A percentile compares a stretch with the other conserved stretches of the same genome.
These are phyloP conservation scores for Cupressus sempervirens DNA, from an alignment of 75 land plant genomes.

Conservation along the genomic window DNA sequence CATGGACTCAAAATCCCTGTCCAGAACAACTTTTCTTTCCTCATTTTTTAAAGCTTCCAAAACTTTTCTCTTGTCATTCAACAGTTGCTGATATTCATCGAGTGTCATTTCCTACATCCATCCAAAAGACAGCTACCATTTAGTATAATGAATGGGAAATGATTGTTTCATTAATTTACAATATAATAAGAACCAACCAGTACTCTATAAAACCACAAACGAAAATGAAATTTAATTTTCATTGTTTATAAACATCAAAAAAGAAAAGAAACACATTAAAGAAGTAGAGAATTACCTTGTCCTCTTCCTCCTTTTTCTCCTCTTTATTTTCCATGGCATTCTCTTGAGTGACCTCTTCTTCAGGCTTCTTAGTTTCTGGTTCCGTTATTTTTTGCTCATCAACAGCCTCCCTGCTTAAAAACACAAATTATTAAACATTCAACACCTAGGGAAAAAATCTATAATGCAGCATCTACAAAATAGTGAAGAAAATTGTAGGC, in stretches of 20 bases:
- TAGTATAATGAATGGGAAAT: not conserved
- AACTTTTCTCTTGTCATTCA: slow-evolving; percentile 77
- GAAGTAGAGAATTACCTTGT: slow-evolving; percentile 52
- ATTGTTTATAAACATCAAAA: not conserved
- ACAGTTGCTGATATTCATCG: slow-evolving; percentile 79
- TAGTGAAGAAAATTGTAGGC: not conserved
- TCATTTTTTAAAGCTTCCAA: slow-evolving; percentile 54
- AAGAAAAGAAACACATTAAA: slow-evolving; percentile 5
- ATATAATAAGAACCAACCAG: not conserved
- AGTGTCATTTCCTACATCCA: slow-evolving; percentile 79
- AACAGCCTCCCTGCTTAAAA: slow-evolving; percentile 24
- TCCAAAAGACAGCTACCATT: not conserved
- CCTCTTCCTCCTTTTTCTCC: slow-evolving; percentile 67
- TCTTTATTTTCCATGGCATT: slow-evolving; percentile 18
- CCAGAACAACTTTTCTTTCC: slow-evolving; percentile 74
- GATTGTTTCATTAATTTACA: not conserved
- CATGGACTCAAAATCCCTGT: slow-evolving; percentile 48
- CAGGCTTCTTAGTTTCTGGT: slow-evolving; percentile 33
- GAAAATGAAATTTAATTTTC: not conserved
- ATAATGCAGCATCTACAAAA: not conserved
- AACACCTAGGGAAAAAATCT: not conserved
- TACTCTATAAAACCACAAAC: not conserved
- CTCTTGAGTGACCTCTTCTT: slow-evolving; percentile 29
- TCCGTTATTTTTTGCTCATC: slow-evolving; percentile 26
- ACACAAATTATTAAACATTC: not conserved